phyloP scores from a whole-genome alignment of 352 stramenopile species.

The Globisporangium polare region DNA sequence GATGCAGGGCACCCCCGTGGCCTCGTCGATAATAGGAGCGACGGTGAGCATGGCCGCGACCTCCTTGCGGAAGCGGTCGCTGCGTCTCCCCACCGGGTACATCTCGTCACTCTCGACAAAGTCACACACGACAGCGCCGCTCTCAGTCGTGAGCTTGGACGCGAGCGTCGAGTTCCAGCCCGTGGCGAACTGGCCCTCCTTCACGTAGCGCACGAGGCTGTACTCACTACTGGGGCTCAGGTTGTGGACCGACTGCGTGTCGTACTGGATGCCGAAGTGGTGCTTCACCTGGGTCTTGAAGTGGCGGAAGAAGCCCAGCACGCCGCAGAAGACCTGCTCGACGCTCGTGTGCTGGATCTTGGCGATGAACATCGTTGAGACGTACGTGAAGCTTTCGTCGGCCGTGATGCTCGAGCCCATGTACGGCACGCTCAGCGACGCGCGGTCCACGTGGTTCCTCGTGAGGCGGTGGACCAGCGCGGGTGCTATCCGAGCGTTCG shows the following conservation, averaged over 20 bases:
- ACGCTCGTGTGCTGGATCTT: slow-evolving; percentile 1
- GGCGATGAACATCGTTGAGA: slow-evolving; percentile 4
- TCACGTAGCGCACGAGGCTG: slow-evolving; percentile 1
- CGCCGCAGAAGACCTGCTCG: not conserved
- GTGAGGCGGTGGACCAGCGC: not conserved
- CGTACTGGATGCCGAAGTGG: slow-evolving; percentile 4
- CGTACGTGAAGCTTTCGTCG: slow-evolving; percentile 1
- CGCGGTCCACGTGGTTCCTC: not conserved
- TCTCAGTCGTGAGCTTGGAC: slow-evolving; percentile 1
- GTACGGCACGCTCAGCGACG: slow-evolving; percentile 2
- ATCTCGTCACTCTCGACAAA: slow-evolving; percentile 39
- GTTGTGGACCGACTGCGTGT: not conserved
- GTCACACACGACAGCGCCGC: slow-evolving; percentile 29
- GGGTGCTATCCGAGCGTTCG: not conserved
- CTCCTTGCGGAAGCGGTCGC: not conserved
- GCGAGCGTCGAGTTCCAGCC: slow-evolving; percentile 1
- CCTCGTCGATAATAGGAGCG: not conserved
- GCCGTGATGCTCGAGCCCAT: not conserved
- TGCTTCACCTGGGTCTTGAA: not conserved
- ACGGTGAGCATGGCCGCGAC: slow-evolving; percentile 2
- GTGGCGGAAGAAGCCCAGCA: not conserved
- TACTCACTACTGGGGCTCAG: slow-evolving; percentile 1
- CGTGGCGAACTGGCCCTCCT: not conserved
- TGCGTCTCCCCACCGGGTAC: slow-evolving; percentile 1
- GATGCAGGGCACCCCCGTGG: not conserved